Base-by-base conservation (phyloP, 257 asterid genomes). In the Solanum microdontum region DNA sequence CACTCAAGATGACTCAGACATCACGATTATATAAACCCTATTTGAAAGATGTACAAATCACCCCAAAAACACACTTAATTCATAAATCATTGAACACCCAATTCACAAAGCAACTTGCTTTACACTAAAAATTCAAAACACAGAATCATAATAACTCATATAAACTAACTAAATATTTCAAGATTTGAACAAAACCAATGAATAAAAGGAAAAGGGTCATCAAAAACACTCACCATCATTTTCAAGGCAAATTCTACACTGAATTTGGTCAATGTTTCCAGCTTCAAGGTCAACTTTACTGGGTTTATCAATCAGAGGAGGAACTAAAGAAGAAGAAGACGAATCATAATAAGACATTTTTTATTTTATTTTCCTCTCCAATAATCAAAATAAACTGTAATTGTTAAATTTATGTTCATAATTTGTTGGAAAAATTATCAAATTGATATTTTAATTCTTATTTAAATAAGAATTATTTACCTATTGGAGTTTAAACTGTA, bases 211-310 rank as follows among this genome's bases (percentile, higher is more conserved):
- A 77, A 37, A 33, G 60, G 69, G n/a, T 60, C 6, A 68, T 87
- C 80, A 8, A 43, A 70, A 21, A 33, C 7, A 37, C 70, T 7
- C 91, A 95, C 99, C 99, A 87, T 97, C 97, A 77, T 90, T 89
- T 90, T 97, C 98, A 75, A 97, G 98, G 93, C 99, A 97, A 93
- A 97, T 97, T 87, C 99, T 97, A 93, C 99, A 97, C 15, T 97
- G 99, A 89, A 94, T 92, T 91, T 95, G 99, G 84, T 97, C 99
- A 17, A 90, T 94, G 3, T 96, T 95, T 24, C 98, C 98, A 37
- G 94, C 97, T 93, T 97, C 99, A 45, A 97, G 97, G 92, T 97
- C 98, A 89, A 97, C 91, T 88, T 94, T 98, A 17, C 94, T 93
- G 72, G 92, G 91, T 82, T 90, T 93, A 10, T 88, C 86, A 76